phyloP scores from a whole-genome alignment of 192 early-diverging fungal species.

The Coemansia sp. region DNA sequence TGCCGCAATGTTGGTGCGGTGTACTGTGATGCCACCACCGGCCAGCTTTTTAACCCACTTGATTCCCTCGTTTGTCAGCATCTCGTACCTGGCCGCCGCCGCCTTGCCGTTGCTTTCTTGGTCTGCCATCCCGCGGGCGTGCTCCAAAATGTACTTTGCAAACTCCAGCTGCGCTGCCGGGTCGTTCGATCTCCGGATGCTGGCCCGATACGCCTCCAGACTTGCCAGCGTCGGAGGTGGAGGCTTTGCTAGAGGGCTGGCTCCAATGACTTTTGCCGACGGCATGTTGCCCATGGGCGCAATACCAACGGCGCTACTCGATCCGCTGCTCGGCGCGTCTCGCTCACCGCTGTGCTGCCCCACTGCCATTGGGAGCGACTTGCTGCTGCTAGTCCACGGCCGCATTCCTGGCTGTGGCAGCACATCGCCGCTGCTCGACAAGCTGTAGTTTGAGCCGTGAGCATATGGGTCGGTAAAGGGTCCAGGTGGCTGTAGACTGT shows the following conservation, averaged over 20 bases:
- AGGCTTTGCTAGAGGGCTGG: constrained; percentile 25
- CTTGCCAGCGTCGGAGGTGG: constrained; percentile 44
- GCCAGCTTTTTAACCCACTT: constrained; percentile 87
- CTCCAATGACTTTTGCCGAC: constrained; percentile 20
- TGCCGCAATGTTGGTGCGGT: constrained; percentile 73
- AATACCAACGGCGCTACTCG: constrained; percentile 43
- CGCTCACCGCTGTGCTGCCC: constrained; percentile 28
- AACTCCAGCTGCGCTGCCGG: constrained; percentile 79
- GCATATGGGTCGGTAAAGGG: neutral
- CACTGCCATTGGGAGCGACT: constrained; percentile 37
- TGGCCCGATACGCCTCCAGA: constrained; percentile 49
- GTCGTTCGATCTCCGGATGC: constrained; percentile 64
- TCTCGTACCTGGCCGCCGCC: constrained; percentile 70
- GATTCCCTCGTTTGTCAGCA: constrained; percentile 76
- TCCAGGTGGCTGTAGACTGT: neutral
- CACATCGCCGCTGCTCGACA: constrained; percentile 38
- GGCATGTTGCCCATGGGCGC: constrained; percentile 37
- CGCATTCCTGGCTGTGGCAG: constrained; percentile 30
- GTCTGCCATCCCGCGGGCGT: constrained; percentile 66
- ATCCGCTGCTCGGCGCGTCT: constrained; percentile 41
- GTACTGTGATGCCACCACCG: constrained; percentile 61
- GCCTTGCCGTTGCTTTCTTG: constrained; percentile 71
- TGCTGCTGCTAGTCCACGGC: constrained; percentile 49
- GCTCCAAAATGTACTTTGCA: constrained; percentile 84
- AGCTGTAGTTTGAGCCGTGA: constrained; percentile 23